phyloP scores from a whole-genome alignment of 768 basidiomycete genomes.

The Tricholoma bakamatsutake region DNA sequence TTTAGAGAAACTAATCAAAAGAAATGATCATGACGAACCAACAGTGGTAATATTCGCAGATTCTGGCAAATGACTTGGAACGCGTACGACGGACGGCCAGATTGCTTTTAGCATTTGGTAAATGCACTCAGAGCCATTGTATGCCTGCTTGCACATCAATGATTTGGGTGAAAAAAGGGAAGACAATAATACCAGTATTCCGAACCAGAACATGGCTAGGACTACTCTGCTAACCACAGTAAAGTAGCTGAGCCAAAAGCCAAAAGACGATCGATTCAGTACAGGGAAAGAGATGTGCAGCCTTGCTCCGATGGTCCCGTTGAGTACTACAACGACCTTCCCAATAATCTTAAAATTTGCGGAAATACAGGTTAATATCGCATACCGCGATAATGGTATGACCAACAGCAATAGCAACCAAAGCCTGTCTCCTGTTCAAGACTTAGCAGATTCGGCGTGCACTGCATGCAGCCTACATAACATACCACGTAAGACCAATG shows the following conservation, averaged over 20 bases:
- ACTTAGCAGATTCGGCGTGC: not conserved
- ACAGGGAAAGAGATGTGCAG: slow-evolving; percentile 73
- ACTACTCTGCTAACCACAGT: slow-evolving; percentile 71
- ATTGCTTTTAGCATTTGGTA: slow-evolving; percentile 83
- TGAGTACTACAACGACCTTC: slow-evolving; percentile 58
- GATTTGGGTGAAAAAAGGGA: not conserved
- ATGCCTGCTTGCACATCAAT: slow-evolving; percentile 29
- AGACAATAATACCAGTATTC: slow-evolving; percentile 48
- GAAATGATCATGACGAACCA: slow-evolving; percentile 25
- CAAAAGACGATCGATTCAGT: slow-evolving; percentile 81
- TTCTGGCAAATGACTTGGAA: slow-evolving; percentile 60
- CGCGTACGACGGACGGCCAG: slow-evolving; percentile 63
- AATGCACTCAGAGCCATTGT: slow-evolving; percentile 63
- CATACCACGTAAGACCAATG: slow-evolving; percentile 64
- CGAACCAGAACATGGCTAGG: slow-evolving; percentile 81
- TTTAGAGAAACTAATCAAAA: not conserved
- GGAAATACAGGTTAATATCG: not conserved
- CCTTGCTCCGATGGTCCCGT: slow-evolving; percentile 73
- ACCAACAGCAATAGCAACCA: slow-evolving; percentile 65
- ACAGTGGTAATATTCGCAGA: slow-evolving; percentile 58
- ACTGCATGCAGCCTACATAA: not conserved
- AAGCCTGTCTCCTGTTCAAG: slow-evolving; percentile 50
- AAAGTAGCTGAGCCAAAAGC: slow-evolving; percentile 89
- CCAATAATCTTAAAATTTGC: not conserved
- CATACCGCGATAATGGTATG: slow-evolving; percentile 61